A percentile compares a stretch with the other conserved stretches of the same genome.
Evolutionary conservation across 306 rosid species (phyloP).

Genomic region (Pachyrhizus erosus): DNA sequence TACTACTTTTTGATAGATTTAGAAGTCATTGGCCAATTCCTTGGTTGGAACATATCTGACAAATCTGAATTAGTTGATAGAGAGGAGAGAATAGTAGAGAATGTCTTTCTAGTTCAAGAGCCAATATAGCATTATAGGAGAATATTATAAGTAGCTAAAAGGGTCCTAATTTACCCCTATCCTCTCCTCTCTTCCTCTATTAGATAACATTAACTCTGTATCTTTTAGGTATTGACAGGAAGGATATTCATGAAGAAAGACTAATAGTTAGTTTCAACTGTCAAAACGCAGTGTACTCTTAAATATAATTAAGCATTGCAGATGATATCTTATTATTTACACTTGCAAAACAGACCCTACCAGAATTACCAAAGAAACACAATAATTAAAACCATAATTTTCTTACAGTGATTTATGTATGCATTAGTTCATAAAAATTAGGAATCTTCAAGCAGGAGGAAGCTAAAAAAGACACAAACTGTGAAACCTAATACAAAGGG

Average conservation of each 20-base stretch:
- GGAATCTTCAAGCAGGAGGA: constrained; percentile 13
- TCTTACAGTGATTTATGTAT: neutral
- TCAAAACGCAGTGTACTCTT: too few relatives aligned
- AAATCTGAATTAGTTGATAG: neutral
- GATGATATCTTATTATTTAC: neutral
- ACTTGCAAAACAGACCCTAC: constrained; percentile 5
- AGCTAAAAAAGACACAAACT: neutral
- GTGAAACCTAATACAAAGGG: constrained; percentile 7
- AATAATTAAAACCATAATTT: constrained; percentile 24
- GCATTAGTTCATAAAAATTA: constrained; percentile 2
- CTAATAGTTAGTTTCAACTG: constrained; percentile 13
- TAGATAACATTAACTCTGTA: neutral
- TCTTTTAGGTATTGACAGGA: neutral
- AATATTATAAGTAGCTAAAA: constrained; percentile 13
- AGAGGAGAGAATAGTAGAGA: neutral
- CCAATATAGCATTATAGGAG: constrained; percentile 11
- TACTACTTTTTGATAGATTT: neutral
- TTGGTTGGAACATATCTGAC: neutral
- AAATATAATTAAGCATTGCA: neutral
- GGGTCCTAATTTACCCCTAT: neutral
- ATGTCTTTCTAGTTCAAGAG: constrained; percentile 17
- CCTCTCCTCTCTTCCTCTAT: neutral
- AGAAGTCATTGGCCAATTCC: neutral
- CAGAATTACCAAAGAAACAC: neutral
- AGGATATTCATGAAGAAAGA: constrained; percentile 31